phyloP scores from a whole-genome alignment of 139 green algal species.

The Auxenochlorella pyrenoidosa region DNA sequence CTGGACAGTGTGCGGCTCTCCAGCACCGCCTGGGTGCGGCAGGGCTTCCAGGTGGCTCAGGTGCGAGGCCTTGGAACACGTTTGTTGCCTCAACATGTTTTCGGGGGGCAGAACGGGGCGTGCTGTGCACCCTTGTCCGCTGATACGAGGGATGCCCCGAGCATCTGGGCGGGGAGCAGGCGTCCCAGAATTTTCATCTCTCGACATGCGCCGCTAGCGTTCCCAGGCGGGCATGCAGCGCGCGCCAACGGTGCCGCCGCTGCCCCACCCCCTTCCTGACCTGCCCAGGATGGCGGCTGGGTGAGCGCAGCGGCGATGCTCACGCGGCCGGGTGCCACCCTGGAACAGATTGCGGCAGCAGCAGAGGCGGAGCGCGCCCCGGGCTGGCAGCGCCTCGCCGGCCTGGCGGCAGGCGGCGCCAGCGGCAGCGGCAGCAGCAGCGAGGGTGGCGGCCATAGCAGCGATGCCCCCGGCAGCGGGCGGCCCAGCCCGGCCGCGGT shows the following conservation, averaged over 20 bases:
- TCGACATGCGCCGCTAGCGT: too few species aligned
- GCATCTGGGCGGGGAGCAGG: too few species aligned
- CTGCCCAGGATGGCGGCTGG: constrained; percentile 36
- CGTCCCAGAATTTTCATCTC: too few species aligned
- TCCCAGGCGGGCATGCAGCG: background rate
- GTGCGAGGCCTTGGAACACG: background rate
- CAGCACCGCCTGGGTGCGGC: constrained; percentile 33
- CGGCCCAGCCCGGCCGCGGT: background rate
- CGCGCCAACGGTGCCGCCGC: background rate
- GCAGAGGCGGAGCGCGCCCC: constrained; percentile 13
- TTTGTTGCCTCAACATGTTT: too few species aligned
- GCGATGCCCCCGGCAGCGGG: background rate
- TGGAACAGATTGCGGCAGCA: constrained; percentile 30
- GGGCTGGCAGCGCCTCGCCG: constrained; percentile 7
- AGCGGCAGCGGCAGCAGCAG: background rate
- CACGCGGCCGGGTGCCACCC: constrained; percentile 23
- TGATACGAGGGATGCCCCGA: too few species aligned
- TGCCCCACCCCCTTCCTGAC: too few species aligned
- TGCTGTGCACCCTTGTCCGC: too few species aligned
- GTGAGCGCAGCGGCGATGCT: constrained; percentile 50
- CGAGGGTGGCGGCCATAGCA: background rate
- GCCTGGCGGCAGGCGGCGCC: background rate
- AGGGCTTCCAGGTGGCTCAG: constrained; percentile 39
- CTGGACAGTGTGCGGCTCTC: constrained; percentile 40
- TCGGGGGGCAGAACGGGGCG: too few species aligned